Evolutionary conservation across 2,329 filamentous ascomycete species (phyloP).

Genomic region (Fusarium chlamydosporum): DNA sequence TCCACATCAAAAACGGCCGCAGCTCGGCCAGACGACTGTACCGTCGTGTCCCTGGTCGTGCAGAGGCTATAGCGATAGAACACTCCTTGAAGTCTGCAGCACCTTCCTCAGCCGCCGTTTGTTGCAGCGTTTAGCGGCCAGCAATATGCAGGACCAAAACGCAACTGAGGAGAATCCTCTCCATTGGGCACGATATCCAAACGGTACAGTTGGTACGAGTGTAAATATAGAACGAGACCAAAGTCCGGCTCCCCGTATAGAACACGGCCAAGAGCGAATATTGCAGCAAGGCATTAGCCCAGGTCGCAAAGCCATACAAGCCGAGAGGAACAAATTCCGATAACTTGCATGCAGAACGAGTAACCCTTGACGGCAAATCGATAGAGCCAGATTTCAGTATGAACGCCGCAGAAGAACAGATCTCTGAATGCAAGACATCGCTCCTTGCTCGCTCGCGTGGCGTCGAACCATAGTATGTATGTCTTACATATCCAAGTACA

Average conservation of each 20-base stretch:
- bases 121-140: background rate
- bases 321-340: slow-evolving; percentile 27
- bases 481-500: slow-evolving; percentile 24
- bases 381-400: slow-evolving; percentile 19
- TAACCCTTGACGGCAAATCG: slow-evolving; percentile 12
- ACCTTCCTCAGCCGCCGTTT: slow-evolving; percentile 11
- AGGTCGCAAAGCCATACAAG: slow-evolving; percentile 22
- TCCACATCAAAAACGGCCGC: slow-evolving; percentile 13
- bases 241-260: slow-evolving; percentile 33
- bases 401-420: slow-evolving; percentile 30
- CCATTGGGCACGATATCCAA: slow-evolving; percentile 16
- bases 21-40: slow-evolving; percentile 10
- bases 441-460: slow-evolving; percentile 27
- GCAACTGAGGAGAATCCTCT: slow-evolving; percentile 14
- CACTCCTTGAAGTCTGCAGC: background rate
- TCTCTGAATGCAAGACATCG: slow-evolving; percentile 28
- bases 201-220: slow-evolving; percentile 28
- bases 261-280: slow-evolving; percentile 23
- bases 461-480: slow-evolving; percentile 7
- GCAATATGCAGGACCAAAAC: slow-evolving; percentile 21
- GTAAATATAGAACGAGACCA: slow-evolving; percentile 40
- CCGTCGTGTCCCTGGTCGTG: slow-evolving; percentile 23
- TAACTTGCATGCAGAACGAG: slow-evolving; percentile 20
- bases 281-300: slow-evolving; percentile 15
- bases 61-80: background rate